Conservation (phyloP, 345 rosid species). For the Rhodamnia rubescens region DNA sequence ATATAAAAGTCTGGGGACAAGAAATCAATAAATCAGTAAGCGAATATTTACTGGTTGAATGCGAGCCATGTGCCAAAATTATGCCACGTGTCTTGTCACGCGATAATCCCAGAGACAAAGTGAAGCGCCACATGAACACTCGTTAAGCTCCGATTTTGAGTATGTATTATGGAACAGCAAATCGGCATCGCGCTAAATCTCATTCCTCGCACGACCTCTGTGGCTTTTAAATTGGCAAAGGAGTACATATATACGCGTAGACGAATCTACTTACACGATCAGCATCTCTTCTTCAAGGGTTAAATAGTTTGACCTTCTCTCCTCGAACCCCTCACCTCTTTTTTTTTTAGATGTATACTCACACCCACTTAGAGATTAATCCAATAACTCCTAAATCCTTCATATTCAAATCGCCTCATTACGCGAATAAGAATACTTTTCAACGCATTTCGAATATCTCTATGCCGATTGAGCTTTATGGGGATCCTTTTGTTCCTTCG, state of each 20-base stretch:
- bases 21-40: background rate
- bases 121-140: background rate
- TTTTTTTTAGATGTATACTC: background rate
- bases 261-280: background rate
- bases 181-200: background rate
- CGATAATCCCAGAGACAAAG: background rate
- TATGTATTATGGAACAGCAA: background rate
- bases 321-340: background rate
- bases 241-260: background rate
- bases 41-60: background rate
- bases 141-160: background rate
- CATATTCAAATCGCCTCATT: background rate
- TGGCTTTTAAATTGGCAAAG: background rate
- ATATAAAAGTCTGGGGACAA: background rate
- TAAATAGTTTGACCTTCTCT: background rate
- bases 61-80: background rate
- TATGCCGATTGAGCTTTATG: background rate
- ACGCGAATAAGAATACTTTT: background rate
- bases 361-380: background rate
- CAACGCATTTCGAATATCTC: background rate
- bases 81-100: background rate
- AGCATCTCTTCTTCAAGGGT: background rate
- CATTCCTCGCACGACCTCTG: background rate
- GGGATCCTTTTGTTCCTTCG: background rate
- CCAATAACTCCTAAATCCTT: background rate